Evolutionary conservation across 1,284 basidiomycete genomes (phyloP).

Genomic region (Termitomyces sp.): DNA sequence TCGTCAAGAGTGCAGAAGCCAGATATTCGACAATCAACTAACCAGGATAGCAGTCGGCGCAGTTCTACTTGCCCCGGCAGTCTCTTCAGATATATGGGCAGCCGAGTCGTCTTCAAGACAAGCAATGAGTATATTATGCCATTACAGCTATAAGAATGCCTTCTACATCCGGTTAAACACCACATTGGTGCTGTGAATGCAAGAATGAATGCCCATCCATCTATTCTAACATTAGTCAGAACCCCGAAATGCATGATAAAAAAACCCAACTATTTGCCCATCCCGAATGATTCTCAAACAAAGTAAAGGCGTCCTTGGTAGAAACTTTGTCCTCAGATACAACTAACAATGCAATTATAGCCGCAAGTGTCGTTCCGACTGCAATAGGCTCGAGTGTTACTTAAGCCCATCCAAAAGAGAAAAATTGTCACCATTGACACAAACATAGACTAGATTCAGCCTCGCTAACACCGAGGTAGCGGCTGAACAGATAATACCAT

Average conservation of each 20-base stretch:
- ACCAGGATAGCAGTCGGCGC: conserved; percentile 76
- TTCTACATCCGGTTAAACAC: conserved; percentile 69
- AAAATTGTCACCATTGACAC: conserved; percentile 45
- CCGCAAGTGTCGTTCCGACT: background rate
- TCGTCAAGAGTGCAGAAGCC: background rate
- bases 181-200: conserved; percentile 74
- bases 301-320: conserved; percentile 60
- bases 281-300: conserved; percentile 68
- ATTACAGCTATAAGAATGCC: conserved; percentile 1
- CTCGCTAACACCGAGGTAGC: conserved; percentile 62
- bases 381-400: background rate
- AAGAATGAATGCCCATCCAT: conserved; percentile 68
- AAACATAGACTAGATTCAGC: conserved; percentile 62
- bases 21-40: conserved; percentile 38
- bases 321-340: conserved; percentile 46
- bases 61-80: conserved; percentile 56
- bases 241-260: background rate
- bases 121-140: background rate
- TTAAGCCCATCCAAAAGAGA: background rate
- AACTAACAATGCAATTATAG: background rate
- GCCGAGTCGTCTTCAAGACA: conserved; percentile 59
- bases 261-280: conserved; percentile 50
- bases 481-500: conserved; percentile 67
- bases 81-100: conserved; percentile 75
- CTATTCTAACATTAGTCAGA: conserved; percentile 26